Evolutionary conservation across 495 filamentous ascomycete species (phyloP), one percentile per base, ranked within the genome.

Genomic region (Penicillium arizonense): DNA sequence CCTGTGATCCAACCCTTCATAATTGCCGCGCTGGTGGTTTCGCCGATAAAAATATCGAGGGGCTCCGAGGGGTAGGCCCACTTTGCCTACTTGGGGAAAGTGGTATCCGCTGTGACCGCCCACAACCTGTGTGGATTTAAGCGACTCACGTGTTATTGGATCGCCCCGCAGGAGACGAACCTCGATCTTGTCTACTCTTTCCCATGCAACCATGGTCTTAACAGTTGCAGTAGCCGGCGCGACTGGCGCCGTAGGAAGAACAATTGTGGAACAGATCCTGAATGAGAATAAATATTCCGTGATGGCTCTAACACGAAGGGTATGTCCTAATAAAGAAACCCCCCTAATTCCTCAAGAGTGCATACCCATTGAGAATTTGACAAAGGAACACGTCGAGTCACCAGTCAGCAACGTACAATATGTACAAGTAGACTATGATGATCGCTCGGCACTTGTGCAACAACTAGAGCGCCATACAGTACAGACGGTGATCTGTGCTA

Each of bases 171-270:
- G 24, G 6, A 26, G 24, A 26, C 24, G 24, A 26, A 26, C 24
- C 3, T 26, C 24, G 24, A 26, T 26, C 24, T 26, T 26, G 3
- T 26, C 24, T 26, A 3, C 24, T 26, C 6, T 26, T 26, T 6
- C 24, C 6, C 3, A 3, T 3, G 24, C 24, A 26, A 53, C 34
- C 42, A 47, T 55, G 52, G 32, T n/a, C 28, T 20, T 36, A 23
- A 52, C 50, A 46, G 41, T 52, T 52, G 50, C 50, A 23, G 50
- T 52, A 45, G 50, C 50, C 9, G 50, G 50, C 41, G 50, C 41
- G 20, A 52, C 50, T 6, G 50, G 50, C 14, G n/a, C 32, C 21
- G 42, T 52, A 28, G 50, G 50, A 44, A 52, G 18, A 39, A 52
- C 50, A 9, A 13, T 52, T 11, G 50, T 52, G n/a, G 50, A 52